Percentiles rank a stretch among this genome's conserved stretches.
These are phyloP conservation scores for Penicillium turbatum DNA, from an alignment of 495 filamentous ascomycete species.

Conservation along the genomic window DNA sequence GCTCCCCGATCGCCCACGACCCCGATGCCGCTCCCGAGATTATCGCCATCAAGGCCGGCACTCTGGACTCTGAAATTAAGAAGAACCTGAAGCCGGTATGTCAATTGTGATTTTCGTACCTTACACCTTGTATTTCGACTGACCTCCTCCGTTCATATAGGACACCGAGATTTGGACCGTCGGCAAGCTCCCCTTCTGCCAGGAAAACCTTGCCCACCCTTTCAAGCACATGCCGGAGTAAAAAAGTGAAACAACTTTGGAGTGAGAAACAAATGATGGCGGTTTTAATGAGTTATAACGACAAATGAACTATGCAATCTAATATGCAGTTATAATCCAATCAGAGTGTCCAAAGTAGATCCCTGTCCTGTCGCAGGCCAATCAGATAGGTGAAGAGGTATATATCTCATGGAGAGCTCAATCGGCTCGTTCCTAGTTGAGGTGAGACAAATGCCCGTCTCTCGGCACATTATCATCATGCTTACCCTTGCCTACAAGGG, in stretches of 20 bases:
- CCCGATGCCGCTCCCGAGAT: constrained; percentile 63
- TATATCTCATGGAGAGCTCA: too few species aligned
- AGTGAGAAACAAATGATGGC: background rate
- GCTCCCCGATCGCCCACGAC: constrained; percentile 65
- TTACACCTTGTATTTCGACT: background rate
- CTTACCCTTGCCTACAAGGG: too few species aligned
- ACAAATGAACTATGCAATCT: background rate
- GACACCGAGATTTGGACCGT: constrained; percentile 67
- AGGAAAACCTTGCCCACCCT: constrained; percentile 56
- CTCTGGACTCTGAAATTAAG: constrained; percentile 58
- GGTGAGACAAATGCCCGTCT: background rate
- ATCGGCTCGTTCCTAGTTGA: background rate
- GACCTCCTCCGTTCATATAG: constrained; percentile 24
- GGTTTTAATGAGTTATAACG: constrained; percentile 10
- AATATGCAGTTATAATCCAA: constrained; percentile 3
- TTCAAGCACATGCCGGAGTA: constrained; percentile 61
- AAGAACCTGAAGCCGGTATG: constrained; percentile 61
- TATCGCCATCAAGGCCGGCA: constrained; percentile 65
- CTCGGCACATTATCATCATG: background rate
- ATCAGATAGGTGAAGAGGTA: background rate
- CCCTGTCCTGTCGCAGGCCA: background rate
- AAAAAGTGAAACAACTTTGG: background rate
- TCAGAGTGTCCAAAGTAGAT: background rate
- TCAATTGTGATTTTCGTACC: background rate
- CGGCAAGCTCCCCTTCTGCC: constrained; percentile 64